phyloP scores from a whole-genome alignment of 108 stramenopile genomes.

The Nitzschia sp. region DNA sequence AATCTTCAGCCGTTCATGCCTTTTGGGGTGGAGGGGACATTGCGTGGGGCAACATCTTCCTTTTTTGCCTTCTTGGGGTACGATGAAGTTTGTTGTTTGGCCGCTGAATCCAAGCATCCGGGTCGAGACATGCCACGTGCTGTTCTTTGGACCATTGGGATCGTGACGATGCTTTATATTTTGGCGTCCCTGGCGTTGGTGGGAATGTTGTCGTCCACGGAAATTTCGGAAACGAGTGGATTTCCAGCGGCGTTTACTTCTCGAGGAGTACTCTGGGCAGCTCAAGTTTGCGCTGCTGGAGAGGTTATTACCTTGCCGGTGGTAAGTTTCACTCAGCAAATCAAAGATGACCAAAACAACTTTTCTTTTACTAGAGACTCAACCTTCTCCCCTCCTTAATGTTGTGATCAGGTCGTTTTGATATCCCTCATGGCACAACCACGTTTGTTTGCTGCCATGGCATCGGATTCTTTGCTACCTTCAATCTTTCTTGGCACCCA shows the following conservation, averaged over 20 bases:
- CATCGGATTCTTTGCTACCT: conserved; percentile 88
- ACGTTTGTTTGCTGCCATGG: conserved; percentile 83
- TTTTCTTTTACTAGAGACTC: too few species aligned
- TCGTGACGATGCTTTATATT: conserved; percentile 76
- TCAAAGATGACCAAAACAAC: background rate
- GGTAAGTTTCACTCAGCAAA: conserved; percentile 15
- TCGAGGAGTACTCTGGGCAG: conserved; percentile 59
- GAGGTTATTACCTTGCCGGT: conserved; percentile 90
- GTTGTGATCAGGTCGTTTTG: conserved; percentile 58
- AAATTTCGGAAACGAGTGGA: conserved; percentile 65
- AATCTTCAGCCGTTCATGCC: conserved; percentile 56
- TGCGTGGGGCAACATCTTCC: conserved; percentile 72
- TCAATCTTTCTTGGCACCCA: conserved; percentile 62
- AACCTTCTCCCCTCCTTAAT: background rate
- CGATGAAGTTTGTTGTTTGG: conserved; percentile 89
- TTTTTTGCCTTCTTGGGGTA: conserved; percentile 95
- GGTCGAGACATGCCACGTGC: conserved; percentile 71
- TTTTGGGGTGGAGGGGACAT: conserved; percentile 58
- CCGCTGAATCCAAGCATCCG: conserved; percentile 86
- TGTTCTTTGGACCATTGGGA: conserved; percentile 68
- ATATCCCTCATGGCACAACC: conserved; percentile 90
- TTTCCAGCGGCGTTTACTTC: conserved; percentile 77
- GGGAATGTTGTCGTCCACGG: conserved; percentile 69
- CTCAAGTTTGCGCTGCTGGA: conserved; percentile 66
- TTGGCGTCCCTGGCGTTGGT: conserved; percentile 78